Evolutionary conservation across 2,329 filamentous ascomycete species (phyloP).

Genomic region (Blastomyces gilchristii): DNA sequence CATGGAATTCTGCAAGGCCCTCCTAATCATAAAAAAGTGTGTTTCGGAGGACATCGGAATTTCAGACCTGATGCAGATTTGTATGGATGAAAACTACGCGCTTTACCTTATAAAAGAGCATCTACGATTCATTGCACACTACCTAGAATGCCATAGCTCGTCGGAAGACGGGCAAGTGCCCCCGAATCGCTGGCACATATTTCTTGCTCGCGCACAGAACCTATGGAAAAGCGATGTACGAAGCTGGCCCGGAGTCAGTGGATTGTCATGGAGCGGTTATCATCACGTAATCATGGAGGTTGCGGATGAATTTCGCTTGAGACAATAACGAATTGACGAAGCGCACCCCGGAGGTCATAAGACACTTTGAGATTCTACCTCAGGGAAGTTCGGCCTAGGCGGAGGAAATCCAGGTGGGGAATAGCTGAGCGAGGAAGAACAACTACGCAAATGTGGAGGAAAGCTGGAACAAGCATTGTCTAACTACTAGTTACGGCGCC

Average conservation of each 20-base stretch:
- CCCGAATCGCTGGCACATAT: neutral
- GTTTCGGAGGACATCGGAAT: neutral
- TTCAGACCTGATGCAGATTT: neutral
- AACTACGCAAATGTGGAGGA: neutral
- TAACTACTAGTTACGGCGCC: neutral
- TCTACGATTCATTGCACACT: neutral
- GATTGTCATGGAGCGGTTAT: neutral
- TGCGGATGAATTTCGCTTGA: neutral
- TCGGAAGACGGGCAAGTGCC: neutral
- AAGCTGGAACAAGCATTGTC: neutral
- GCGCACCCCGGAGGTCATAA: neutral
- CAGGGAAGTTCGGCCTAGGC: neutral
- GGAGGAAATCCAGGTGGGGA: neutral
- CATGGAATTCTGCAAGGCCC: neutral
- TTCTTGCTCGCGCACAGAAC: neutral
- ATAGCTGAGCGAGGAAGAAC: neutral
- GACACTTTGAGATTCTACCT: neutral
- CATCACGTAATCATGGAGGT: neutral
- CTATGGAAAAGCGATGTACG: neutral
- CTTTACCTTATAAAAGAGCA: neutral
- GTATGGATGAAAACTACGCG: neutral
- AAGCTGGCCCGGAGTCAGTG: too few relatives aligned
- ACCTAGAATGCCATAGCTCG: neutral
- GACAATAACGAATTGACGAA: neutral
- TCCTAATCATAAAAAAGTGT: neutral